Base-by-base conservation (phyloP, 495 filamentous ascomycete genomes). In the Thermothielavioides terrestris region DNA sequence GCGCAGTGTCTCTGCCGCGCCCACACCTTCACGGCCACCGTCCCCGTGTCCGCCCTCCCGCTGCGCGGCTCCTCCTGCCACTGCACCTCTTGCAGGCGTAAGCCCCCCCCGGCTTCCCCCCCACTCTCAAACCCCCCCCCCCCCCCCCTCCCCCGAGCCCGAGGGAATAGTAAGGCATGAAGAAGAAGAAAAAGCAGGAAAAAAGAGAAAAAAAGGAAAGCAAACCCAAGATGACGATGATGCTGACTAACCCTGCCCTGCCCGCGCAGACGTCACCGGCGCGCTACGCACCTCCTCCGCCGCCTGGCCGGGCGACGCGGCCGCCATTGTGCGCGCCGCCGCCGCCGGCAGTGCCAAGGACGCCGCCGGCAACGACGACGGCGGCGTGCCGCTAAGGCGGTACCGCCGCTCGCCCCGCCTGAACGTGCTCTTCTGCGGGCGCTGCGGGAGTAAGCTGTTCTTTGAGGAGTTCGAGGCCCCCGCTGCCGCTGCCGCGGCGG, bases 371-470 rank as follows among this genome's bases (percentile, higher is more conserved):
- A n/a, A 14, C 39, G 6, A 34, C 32, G 34, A 4, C 9, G 27
- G 42, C 14, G 11, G 2, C 10, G 21, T 6, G 0, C 5, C 32
- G 6, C 53, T 76, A 6, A 58, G 60, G 10, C 26, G 40, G 4
- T 78, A 76, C 47, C n/a, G 39, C 3, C 68, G 68, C 49, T 58
- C 65, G 1, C 21, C 35, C 2, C 53, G 54, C 23, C 41, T 57
- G 9, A 52, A 58, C 1, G 46, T 62, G 1, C 48, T 66, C 15
- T 80, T 73, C 43, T 80, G 77, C 59, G 63, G 61, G 14, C 68
- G 59, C 0, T 80, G 76, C 40, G 65, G 66, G 14, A 69, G 69
- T 37, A 61, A 64, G 7, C 60, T 73, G 57, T 73, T 80, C 32
- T 70, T 58, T 23, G 62, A 66, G 26, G 43, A 45, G 27, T 39